phyloP scores from a whole-genome alignment of 1,284 basidiomycete species.

The Lentinus polychrous region DNA sequence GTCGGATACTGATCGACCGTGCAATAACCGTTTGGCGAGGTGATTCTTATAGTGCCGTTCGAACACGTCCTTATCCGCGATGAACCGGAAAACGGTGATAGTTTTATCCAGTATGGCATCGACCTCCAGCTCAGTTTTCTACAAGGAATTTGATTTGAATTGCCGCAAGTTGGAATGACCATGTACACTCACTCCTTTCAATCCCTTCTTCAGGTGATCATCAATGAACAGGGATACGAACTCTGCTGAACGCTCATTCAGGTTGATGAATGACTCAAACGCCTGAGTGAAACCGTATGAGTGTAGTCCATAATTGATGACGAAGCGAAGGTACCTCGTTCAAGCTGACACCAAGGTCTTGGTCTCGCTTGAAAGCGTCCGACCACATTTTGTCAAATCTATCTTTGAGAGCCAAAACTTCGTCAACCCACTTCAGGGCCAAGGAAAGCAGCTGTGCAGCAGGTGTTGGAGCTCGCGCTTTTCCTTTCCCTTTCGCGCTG shows the following conservation, averaged over 20 bases:
- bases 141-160: slow-evolving; percentile 1
- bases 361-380: slow-evolving; percentile 67
- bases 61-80: slow-evolving; percentile 96
- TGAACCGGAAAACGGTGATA: slow-evolving; percentile 91
- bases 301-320: slow-evolving; percentile 3
- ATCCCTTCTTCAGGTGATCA: slow-evolving; percentile 92
- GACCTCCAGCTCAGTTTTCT: slow-evolving; percentile 95
- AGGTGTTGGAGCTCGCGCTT: slow-evolving; percentile 46
- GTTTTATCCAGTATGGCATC: slow-evolving; percentile 90
- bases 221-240: slow-evolving; percentile 97
- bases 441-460: slow-evolving; percentile 40
- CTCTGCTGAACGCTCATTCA: slow-evolving; percentile 84
- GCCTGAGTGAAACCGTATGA: slow-evolving; percentile 46
- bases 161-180: not conserved
- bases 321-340: slow-evolving; percentile 68
- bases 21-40: slow-evolving; percentile 87
- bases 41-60: slow-evolving; percentile 98
- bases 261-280: slow-evolving; percentile 90
- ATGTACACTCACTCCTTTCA: slow-evolving; percentile 76
- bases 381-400: slow-evolving; percentile 79
- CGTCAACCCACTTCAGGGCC: slow-evolving; percentile 93
- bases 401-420: slow-evolving; percentile 88
- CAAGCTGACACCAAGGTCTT: slow-evolving; percentile 76
- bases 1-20: slow-evolving; percentile 86
- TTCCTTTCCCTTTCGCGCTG: slow-evolving; percentile 45